These are phyloP conservation scores for Biscutella laevigata DNA, from an alignment of 441 rosid species.

Conservation along the genomic window DNA sequence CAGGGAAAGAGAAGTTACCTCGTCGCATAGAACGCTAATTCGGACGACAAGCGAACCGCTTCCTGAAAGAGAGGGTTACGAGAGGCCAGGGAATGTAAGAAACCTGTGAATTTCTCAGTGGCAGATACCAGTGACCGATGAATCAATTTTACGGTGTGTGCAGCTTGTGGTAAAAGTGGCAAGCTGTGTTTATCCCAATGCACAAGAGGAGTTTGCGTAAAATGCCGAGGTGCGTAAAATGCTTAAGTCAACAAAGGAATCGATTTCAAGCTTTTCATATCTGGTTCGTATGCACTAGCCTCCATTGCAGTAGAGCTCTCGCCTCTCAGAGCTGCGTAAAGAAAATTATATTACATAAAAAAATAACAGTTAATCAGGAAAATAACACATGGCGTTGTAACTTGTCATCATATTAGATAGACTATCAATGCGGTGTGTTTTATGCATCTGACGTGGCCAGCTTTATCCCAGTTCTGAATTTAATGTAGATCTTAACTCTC, in stretches of 20 bases:
- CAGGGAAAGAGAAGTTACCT: constrained; percentile 30
- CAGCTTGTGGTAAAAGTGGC: constrained; percentile 15
- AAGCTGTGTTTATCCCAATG: constrained; percentile 27
- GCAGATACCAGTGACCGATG: constrained; percentile 35
- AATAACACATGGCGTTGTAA: too few species aligned
- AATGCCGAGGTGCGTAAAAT: constrained; percentile 38
- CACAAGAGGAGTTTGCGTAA: constrained; percentile 37
- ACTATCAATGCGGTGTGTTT: too few species aligned
- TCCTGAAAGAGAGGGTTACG: constrained; percentile 41
- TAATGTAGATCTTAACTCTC: too few species aligned
- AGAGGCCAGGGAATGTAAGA: constrained; percentile 35
- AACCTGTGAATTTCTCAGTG: constrained; percentile 30
- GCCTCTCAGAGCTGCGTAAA: too few species aligned
- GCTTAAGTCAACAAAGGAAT: constrained; percentile 19
- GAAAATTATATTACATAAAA: too few species aligned
- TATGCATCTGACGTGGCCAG: too few species aligned
- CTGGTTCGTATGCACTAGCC: constrained; percentile 21
- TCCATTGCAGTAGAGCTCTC: constrained; percentile 29
- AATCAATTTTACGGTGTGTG: constrained; percentile 27
- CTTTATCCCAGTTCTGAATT: too few species aligned
- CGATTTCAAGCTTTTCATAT: constrained; percentile 18
- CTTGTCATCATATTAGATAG: too few species aligned
- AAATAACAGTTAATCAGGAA: too few species aligned
- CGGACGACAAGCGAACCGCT: constrained; percentile 35
- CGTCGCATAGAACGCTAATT: constrained; percentile 37